A percentile compares a stretch with the other conserved stretches of the same genome.
Evolutionary conservation across 805 yeast species (phyloP).

Genomic region (Zygosaccharomyces kombuchaensis): DNA sequence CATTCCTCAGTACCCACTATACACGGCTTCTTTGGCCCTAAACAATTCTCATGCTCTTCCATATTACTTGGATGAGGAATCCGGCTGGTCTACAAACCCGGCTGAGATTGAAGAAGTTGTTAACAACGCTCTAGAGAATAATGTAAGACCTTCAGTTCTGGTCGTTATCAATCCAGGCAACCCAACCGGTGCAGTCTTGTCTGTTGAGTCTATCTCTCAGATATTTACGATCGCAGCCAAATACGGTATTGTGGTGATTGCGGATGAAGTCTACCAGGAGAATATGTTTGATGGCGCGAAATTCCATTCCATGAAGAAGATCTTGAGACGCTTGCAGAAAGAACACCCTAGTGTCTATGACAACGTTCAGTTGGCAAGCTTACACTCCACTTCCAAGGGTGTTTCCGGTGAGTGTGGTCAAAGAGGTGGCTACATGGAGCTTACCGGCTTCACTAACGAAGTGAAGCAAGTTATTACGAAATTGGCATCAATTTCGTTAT

Average conservation of each 20-base stretch:
- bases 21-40: slow-evolving; percentile 89
- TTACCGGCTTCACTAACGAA: slow-evolving; percentile 71
- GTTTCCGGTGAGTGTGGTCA: slow-evolving; percentile 99
- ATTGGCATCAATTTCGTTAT: slow-evolving; percentile 83
- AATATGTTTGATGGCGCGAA: slow-evolving; percentile 72
- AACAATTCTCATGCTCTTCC: slow-evolving; percentile 80
- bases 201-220: slow-evolving; percentile 59
- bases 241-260: slow-evolving; percentile 78
- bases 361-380: slow-evolving; percentile 81
- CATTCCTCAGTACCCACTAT: slow-evolving; percentile 96
- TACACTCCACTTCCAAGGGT: slow-evolving; percentile 98
- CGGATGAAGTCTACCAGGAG: slow-evolving; percentile 98
- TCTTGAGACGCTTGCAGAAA: slow-evolving; percentile 59
- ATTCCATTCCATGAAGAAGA: slow-evolving; percentile 80
- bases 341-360: slow-evolving; percentile 53
- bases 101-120: slow-evolving; percentile 55
- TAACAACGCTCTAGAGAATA: slow-evolving; percentile 44
- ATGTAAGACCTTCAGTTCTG: slow-evolving; percentile 65
- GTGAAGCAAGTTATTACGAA: slow-evolving; percentile 71
- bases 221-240: slow-evolving; percentile 78
- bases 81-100: slow-evolving; percentile 81
- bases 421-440: slow-evolving; percentile 98
- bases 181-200: slow-evolving; percentile 89
- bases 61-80: slow-evolving; percentile 75
- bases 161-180: slow-evolving; percentile 98